Evolutionary conservation across 2,329 filamentous ascomycete species (phyloP).

Genomic region (Aspergillus sojae): DNA sequence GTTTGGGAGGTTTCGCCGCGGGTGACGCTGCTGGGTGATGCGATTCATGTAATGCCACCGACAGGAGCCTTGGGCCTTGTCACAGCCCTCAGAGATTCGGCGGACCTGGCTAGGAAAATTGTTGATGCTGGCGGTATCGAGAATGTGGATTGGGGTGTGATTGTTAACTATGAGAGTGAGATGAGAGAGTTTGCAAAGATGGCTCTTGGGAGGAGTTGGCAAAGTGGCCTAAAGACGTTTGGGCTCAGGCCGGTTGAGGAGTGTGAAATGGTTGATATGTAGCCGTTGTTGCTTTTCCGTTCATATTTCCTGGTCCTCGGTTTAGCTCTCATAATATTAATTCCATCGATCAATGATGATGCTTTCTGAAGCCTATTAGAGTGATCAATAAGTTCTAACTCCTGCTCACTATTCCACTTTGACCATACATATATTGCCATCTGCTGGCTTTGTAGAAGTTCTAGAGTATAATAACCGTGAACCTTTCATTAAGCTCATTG

Average conservation of each 20-base stretch:
- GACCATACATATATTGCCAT: not conserved
- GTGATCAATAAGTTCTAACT: not conserved
- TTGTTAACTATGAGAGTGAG: slow-evolving; percentile 22
- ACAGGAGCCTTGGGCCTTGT: slow-evolving; percentile 51
- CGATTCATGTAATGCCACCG: slow-evolving; percentile 51
- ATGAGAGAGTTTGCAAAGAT: slow-evolving; percentile 25
- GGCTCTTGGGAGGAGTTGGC: slow-evolving; percentile 25
- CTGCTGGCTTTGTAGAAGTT: not conserved
- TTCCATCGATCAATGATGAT: not conserved
- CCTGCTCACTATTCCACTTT: not conserved
- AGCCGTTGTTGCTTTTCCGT: not conserved
- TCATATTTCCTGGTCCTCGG: not conserved
- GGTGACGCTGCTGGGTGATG: slow-evolving; percentile 50
- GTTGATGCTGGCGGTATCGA: not conserved
- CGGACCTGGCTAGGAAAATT: not conserved
- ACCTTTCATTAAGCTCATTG: not conserved
- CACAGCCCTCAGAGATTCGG: slow-evolving; percentile 38
- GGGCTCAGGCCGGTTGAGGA: slow-evolving; percentile 23
- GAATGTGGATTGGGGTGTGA: not conserved
- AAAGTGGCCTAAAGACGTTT: slow-evolving; percentile 25
- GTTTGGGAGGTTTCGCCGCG: slow-evolving; percentile 21
- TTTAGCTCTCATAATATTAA: not conserved
- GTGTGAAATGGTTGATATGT: slow-evolving; percentile 12
- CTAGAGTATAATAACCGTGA: not conserved
- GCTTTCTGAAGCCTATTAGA: not conserved